Evolutionary conservation across 352 stramenopile species (phyloP), one percentile per base, ranked within the genome.

Genomic region (Pythium myriotylum): DNA sequence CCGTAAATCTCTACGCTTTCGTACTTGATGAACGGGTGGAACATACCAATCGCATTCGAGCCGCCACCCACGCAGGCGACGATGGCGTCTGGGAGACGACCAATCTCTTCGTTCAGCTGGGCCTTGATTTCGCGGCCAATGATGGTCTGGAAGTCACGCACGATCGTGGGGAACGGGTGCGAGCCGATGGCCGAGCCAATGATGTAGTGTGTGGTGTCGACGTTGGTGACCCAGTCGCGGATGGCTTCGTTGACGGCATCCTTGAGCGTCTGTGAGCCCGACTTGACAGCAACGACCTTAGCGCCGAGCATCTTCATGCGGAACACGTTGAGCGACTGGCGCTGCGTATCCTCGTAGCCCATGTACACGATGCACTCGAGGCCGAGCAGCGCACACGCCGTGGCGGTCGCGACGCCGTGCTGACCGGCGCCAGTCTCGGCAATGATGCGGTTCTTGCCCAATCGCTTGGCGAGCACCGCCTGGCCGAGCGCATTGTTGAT

Each of bases 261-360:
- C 79, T 99, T 99, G 41, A 99, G 84, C 48, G 96, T 99, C 62
- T 89, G 76, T 65, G 96, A 97, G 57, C 97, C 97, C 46, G 89
- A 95, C 59, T 97, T 88, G n/a, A 99, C 97, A 12, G 96, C 94
- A n/a, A 98, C 79, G 16, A 99, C 96, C 74, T 98, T 98, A 24
- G 97, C 97, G 49, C 97, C 97, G n/a, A 99, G 90, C 74, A 98
- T 98, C 73, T 99, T 99, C 97, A 99, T 99, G 50, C 97, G 92
- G 71, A 99, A 99, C 5, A 99, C 97, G 75, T 99, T 99, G 10
- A 99, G 85, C 71, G 84, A 94, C 84, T 99, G 97, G 65, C 97
- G 84, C 74, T 98, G 82, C 50, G 96, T 99, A 83, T 99, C 97
- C 20, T 98, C 93, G 54, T 97, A 98, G 67, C 97, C 97, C 97